These are phyloP conservation scores for Aspergillus baeticus DNA, from an alignment of 495 filamentous ascomycete genomes.

Conservation along the genomic window DNA sequence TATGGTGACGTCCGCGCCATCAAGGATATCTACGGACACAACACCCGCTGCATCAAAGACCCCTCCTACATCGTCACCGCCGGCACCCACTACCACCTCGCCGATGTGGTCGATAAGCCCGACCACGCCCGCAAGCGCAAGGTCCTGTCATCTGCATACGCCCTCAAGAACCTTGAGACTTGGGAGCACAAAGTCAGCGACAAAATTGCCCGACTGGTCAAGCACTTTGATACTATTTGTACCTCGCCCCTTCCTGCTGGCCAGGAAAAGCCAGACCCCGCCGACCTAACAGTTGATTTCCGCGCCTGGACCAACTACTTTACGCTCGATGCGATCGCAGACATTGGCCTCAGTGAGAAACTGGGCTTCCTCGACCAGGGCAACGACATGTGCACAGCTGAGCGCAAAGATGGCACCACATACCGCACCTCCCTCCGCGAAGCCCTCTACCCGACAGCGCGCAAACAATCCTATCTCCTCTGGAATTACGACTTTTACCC, in stretches of 20 bases:
- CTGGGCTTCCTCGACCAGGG: slow-evolving; percentile 53
- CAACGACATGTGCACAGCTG: slow-evolving; percentile 37
- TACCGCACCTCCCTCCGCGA: slow-evolving; percentile 41
- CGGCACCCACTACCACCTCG: slow-evolving; percentile 44
- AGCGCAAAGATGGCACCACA: slow-evolving; percentile 41
- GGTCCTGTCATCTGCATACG: slow-evolving; percentile 51
- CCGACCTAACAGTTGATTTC: slow-evolving; percentile 39
- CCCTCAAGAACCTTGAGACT: slow-evolving; percentile 52
- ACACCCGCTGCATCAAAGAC: slow-evolving; percentile 50
- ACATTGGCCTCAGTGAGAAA: slow-evolving; percentile 50
- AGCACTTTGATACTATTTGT: slow-evolving; percentile 38
- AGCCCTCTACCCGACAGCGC: slow-evolving; percentile 46
- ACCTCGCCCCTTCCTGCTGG: slow-evolving; percentile 24
- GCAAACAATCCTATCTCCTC: slow-evolving; percentile 39
- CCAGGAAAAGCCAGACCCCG: slow-evolving; percentile 22
- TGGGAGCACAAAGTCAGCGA: slow-evolving; percentile 58
- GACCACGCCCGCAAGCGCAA: slow-evolving; percentile 51
- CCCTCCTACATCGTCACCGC: slow-evolving; percentile 38
- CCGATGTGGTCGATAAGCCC: slow-evolving; percentile 47
- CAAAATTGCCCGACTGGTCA: slow-evolving; percentile 44
- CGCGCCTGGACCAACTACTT: slow-evolving; percentile 45
- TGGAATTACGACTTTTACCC: slow-evolving; percentile 52
- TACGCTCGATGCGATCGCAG: slow-evolving; percentile 52
- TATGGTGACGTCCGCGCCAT: slow-evolving; percentile 47
- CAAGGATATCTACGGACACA: slow-evolving; percentile 57